Percentiles rank a stretch among this genome's conserved stretches.
These are phyloP conservation scores for Clohesyomyces aquaticus DNA, from an alignment of 495 filamentous ascomycete species.

Conservation along the genomic window DNA sequence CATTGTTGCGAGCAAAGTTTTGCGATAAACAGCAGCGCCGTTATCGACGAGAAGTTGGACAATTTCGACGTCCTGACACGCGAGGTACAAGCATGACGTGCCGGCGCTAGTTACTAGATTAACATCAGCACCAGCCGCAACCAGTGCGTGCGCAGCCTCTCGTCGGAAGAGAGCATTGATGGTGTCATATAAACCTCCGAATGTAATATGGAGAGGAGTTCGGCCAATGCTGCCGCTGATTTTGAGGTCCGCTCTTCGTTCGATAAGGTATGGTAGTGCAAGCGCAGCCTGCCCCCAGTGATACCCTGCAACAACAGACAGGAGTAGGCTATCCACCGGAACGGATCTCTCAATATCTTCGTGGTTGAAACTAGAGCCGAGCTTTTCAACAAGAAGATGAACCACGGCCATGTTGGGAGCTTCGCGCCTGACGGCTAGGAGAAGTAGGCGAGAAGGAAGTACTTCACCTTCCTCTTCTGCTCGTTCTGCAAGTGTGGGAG, in stretches of 20 bases:
- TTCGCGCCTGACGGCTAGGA: slow-evolving; percentile 44
- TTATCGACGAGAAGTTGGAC: slow-evolving; percentile 43
- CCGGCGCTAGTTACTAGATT: no score
- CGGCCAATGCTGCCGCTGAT: slow-evolving; percentile 44
- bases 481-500: neutral
- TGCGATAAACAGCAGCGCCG: slow-evolving; percentile 51
- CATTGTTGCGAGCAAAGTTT: no score
- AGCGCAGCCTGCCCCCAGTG: slow-evolving; percentile 53
- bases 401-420: slow-evolving; percentile 53
- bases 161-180: no score
- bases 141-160: no score
- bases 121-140: no score
- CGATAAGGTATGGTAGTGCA: slow-evolving; percentile 52
- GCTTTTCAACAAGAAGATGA: slow-evolving; percentile 50
- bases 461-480: no score
- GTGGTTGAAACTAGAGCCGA: slow-evolving; percentile 46
- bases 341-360: neutral
- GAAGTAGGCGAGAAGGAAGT: neutral
- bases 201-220: slow-evolving; percentile 52
- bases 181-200: slow-evolving; percentile 19
- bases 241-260: slow-evolving; percentile 49
- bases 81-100: no score
- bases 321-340: slow-evolving; percentile 49
- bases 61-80: slow-evolving; percentile 37
- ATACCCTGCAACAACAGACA: slow-evolving; percentile 45